Evolutionary conservation across 768 basidiomycete species (phyloP).

Genomic region (Pisolithus orientalis): DNA sequence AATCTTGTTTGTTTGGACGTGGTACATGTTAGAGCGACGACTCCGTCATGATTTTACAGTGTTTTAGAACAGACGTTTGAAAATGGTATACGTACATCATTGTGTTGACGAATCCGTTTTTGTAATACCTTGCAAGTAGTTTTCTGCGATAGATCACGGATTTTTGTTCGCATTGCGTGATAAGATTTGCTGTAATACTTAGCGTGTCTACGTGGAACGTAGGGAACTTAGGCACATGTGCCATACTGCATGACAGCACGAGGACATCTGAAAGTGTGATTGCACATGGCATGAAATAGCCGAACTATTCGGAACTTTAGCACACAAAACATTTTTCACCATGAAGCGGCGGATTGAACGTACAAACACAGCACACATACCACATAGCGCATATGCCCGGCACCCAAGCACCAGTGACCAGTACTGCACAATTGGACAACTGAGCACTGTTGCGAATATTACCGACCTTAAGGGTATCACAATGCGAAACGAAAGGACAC

Average conservation of each 20-base stretch:
- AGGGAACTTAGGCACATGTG: neutral
- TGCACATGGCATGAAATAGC: too few species aligned
- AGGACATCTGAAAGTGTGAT: neutral
- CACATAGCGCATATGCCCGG: too few species aligned
- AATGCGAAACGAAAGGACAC: neutral
- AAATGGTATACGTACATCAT: neutral
- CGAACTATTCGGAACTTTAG: too few species aligned
- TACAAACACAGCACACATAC: too few species aligned
- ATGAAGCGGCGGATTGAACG: too few species aligned
- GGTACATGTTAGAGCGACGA: neutral
- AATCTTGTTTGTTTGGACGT: neutral
- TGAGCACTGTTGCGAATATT: too few species aligned
- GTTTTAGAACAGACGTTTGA: neutral
- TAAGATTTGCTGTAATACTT: neutral
- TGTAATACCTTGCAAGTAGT: neutral
- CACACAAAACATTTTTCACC: too few species aligned
- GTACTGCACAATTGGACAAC: too few species aligned
- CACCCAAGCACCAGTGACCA: too few species aligned
- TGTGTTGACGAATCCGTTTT: neutral
- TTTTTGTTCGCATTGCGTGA: neutral
- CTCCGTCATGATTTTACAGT: neutral
- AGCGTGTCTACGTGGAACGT: neutral
- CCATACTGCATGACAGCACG: neutral
- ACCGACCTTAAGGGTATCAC: too few species aligned
- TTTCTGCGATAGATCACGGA: neutral